These are phyloP conservation scores for Starmerella vaccinii DNA, from an alignment of 805 yeast genomes.

Conservation along the genomic window DNA sequence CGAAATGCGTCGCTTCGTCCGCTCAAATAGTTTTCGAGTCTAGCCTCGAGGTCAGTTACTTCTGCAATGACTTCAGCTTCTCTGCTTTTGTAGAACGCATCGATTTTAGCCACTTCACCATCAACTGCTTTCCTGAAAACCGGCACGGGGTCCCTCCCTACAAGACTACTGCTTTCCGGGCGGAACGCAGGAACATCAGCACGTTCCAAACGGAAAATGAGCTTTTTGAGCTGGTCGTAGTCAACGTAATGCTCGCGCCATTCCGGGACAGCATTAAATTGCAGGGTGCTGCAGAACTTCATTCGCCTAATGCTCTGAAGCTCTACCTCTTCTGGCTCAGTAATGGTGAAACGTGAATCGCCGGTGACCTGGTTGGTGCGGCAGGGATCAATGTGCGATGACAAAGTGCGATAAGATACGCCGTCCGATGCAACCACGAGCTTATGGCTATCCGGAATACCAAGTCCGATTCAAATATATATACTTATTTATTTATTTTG, in stretches of 20 bases:
- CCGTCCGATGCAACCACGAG: too few relatives aligned
- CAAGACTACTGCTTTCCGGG: conserved; percentile 28
- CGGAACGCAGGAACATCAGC: conserved; percentile 34
- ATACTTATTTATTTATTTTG: too few relatives aligned
- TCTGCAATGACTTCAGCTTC: conserved; percentile 48
- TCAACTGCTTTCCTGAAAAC: conserved; percentile 67
- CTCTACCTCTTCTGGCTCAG: conserved; percentile 11
- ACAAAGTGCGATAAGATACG: neutral
- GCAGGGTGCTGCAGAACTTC: conserved; percentile 93
- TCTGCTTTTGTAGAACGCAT: conserved; percentile 58
- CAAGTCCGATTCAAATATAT: too few relatives aligned
- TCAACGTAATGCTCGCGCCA: conserved; percentile 92
- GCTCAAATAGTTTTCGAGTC: neutral
- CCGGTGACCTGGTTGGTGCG: neutral
- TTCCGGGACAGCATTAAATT: conserved; percentile 96
- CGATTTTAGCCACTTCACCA: conserved; percentile 64
- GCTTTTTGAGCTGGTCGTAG: conserved; percentile 75
- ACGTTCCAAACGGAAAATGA: conserved; percentile 72
- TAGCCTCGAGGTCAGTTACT: conserved; percentile 30
- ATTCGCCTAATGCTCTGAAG: conserved; percentile 33
- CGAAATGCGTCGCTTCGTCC: neutral
- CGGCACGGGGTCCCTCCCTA: conserved; percentile 40
- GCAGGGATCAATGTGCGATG: neutral
- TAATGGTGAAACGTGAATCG: neutral
- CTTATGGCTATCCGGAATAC: too few relatives aligned